Evolutionary conservation across 2,329 filamentous ascomycete genomes (phyloP).

Genomic region (Colletotrichum musae): DNA sequence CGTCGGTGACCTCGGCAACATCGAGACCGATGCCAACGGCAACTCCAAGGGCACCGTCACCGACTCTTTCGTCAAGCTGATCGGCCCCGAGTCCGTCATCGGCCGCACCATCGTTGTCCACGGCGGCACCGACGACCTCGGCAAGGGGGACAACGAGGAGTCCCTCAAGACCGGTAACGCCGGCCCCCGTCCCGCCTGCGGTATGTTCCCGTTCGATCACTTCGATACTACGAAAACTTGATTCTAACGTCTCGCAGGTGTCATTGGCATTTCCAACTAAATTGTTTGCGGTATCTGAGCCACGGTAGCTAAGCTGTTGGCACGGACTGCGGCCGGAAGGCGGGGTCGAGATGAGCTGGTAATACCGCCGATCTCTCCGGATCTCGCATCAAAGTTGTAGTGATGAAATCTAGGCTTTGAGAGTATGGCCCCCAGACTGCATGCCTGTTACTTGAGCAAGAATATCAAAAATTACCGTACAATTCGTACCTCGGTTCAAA

Average conservation of each 20-base stretch:
- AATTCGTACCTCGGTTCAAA: not conserved
- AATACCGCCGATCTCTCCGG: not conserved
- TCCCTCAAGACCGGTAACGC: conserved; percentile 99
- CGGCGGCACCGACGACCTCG: conserved; percentile 95
- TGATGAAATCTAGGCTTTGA: conserved; percentile 21
- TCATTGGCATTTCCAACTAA: conserved; percentile 90
- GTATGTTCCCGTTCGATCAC: conserved; percentile 64
- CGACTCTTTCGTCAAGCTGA: conserved; percentile 93
- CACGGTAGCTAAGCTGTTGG: conserved; percentile 7
- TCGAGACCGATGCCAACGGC: conserved; percentile 94
- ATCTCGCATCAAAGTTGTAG: not conserved
- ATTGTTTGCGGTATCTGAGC: not conserved
- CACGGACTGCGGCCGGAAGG: conserved; percentile 2
- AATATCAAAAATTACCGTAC: conserved; percentile 3
- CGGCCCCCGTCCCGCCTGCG: conserved; percentile 92
- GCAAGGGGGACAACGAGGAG: conserved; percentile 91
- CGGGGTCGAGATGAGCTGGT: conserved; percentile 3
- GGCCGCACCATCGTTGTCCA: conserved; percentile 97
- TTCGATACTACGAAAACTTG: not conserved
- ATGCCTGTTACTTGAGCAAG: not conserved
- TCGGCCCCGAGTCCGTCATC: conserved; percentile 94
- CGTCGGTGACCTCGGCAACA: conserved; percentile 97
- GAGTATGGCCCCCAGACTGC: not conserved
- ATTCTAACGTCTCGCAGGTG: conserved; percentile 65
- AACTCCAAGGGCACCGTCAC: conserved; percentile 85